Conservation (phyloP, 345 rosid species). For the Boechera divaricarpa region DNA sequence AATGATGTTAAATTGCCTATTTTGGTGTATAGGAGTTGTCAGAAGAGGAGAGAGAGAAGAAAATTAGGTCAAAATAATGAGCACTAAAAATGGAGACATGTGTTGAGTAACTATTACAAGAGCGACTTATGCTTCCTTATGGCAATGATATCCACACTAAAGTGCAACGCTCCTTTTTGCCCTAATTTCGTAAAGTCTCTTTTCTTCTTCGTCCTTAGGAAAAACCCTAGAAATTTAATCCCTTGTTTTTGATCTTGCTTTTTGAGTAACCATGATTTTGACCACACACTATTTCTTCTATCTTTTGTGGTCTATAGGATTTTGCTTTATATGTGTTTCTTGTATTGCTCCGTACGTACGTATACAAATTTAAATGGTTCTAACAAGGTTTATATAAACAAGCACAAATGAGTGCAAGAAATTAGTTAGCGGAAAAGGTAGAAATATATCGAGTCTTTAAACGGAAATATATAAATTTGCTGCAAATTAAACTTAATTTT, state of each 20-base stretch:
- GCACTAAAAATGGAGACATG: conserved; percentile 46
- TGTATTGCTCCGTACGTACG: conserved; percentile 44
- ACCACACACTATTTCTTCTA: conserved; percentile 45
- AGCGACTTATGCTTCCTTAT: conserved; percentile 48
- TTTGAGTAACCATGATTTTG: conserved; percentile 46
- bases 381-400: conserved; percentile 39
- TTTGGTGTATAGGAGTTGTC: conserved; percentile 44
- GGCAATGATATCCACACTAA: conserved; percentile 38
- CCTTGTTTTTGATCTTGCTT: conserved; percentile 39
- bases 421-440: conserved; percentile 46
- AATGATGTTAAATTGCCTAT: conserved; percentile 40
- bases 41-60: conserved; percentile 29
- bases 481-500: background rate
- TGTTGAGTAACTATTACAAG: conserved; percentile 50
- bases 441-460: conserved; percentile 10
- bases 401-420: conserved; percentile 41
- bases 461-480: conserved; percentile 19
- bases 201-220: conserved; percentile 44
- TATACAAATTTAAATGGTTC: conserved; percentile 47
- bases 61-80: conserved; percentile 36
- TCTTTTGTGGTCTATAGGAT: conserved; percentile 45
- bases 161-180: conserved; percentile 38
- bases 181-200: conserved; percentile 48
- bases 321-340: conserved; percentile 45
- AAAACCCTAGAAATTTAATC: conserved; percentile 40